Percentiles rank a stretch among this genome's conserved stretches.
Conservation (phyloP, 345 rosid species). For the Eucalyptus sp. region DNA sequence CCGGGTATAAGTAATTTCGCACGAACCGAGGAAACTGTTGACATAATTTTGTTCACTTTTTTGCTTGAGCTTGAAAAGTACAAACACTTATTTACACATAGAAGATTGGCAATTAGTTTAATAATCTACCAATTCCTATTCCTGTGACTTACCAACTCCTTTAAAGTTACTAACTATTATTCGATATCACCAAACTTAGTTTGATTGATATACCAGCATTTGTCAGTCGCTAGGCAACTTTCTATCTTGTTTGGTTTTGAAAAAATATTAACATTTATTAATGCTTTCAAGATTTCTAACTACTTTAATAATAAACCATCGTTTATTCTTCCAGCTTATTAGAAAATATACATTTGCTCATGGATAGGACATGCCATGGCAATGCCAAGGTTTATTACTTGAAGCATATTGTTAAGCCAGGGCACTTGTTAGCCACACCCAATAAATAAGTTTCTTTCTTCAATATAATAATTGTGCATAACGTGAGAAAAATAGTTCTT, state of each 20-base stretch:
- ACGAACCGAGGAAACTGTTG: neutral
- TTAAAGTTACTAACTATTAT: neutral
- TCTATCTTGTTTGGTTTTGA: neutral
- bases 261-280: neutral
- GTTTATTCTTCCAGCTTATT: neutral
- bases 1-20: neutral
- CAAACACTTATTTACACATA: neutral
- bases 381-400: neutral
- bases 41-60: neutral
- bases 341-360: neutral
- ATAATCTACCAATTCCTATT: neutral
- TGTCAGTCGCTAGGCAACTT: neutral
- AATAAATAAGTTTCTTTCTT: neutral
- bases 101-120: neutral
- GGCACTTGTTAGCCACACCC: neutral
- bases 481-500: too few relatives aligned
- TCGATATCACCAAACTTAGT: neutral
- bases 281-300: neutral
- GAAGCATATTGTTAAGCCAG: neutral
- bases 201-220: neutral
- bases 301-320: neutral
- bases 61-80: neutral
- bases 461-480: too few relatives aligned
- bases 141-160: neutral
- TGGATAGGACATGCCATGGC: neutral